Evolutionary conservation across 2,329 filamentous ascomycete species (phyloP), one percentile per base, ranked within the genome.

Genomic region (Bipolaris oryzae): DNA sequence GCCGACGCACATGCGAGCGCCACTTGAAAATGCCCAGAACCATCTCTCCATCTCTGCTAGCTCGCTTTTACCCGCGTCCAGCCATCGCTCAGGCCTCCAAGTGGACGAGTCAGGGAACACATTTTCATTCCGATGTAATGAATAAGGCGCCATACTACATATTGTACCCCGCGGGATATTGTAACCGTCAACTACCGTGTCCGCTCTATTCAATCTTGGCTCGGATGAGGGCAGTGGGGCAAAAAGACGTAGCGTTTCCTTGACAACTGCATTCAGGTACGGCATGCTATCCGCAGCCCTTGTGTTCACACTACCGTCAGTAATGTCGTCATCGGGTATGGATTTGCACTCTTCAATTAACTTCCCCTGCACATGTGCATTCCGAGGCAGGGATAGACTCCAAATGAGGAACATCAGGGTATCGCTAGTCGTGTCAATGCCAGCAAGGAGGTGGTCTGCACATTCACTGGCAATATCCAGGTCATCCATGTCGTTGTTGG

Each of bases 371-470:
- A 77, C 79, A 7, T 58, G 52, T 5, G 62, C 50, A 47, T 82
- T 31, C 77, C 72, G 0, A 78, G 78, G 55, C 82, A 84, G 53
- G 3, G 58, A 61, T 7, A 61, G 34, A 25, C 43, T 52, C 55
- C 61, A 63, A 5, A 59, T 41, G 2, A 63, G 28, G 25, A 61
- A 63, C 77, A 82, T 82, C 1, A 83, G 57, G 0, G 81, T 81
- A 47, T 85, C 81, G 21, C 80, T 80, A 0, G 81, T 84, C 0
- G 82, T 85, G 54, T 84, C 80, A 9, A 84, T 82, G 3, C 51
- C 82, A 0, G 82, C 83, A 0, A 82, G 72, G 11, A 85, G 75
- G 55, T 85, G 83, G 51, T 85, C 83, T 0, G 82, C 82, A 11
- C 76, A 78, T 66, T 85, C 83, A 0, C 81, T 82, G 0, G 83